These are phyloP conservation scores for Monosporozyma yasuniensis DNA, from an alignment of 805 yeast genomes.

Conservation along the genomic window DNA sequence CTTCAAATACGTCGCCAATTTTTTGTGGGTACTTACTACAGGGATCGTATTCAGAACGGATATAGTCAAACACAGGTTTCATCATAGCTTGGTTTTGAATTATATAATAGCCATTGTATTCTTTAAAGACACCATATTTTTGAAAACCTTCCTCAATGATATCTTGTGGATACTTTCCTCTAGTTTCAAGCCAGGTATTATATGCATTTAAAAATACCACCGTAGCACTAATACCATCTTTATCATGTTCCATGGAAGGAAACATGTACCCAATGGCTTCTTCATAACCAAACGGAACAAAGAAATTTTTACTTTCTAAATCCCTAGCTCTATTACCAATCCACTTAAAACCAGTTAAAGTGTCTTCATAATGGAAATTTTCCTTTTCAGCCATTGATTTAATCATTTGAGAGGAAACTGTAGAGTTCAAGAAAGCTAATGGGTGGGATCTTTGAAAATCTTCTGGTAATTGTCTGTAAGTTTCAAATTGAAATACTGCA, in stretches of 20 bases:
- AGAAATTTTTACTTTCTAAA: slow-evolving; percentile 50
- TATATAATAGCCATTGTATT: slow-evolving; percentile 78
- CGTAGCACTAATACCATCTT: slow-evolving; percentile 86
- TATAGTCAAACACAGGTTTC: slow-evolving; percentile 43
- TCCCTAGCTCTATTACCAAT: slow-evolving; percentile 83
- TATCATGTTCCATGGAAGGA: slow-evolving; percentile 63
- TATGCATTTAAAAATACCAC: slow-evolving; percentile 66
- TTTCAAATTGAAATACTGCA: slow-evolving; percentile 52
- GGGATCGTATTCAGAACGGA: slow-evolving; percentile 33
- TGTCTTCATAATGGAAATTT: slow-evolving; percentile 62
- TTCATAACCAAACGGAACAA: slow-evolving; percentile 85
- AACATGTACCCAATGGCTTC: slow-evolving; percentile 97
- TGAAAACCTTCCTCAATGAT: slow-evolving; percentile 50
- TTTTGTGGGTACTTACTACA: slow-evolving; percentile 33
- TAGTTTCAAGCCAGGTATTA: slow-evolving; percentile 35
- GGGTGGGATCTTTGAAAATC: slow-evolving; percentile 35
- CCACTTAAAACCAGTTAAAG: slow-evolving; percentile 96
- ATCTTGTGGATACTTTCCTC: slow-evolving; percentile 30
- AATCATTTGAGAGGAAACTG: slow-evolving; percentile 85
- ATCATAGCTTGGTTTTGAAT: slow-evolving; percentile 48
- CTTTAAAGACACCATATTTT: slow-evolving; percentile 73
- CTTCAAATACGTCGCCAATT: slow-evolving; percentile 47
- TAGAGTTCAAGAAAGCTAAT: slow-evolving; percentile 59
- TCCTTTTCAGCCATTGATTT: slow-evolving; percentile 52
- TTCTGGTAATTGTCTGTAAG: slow-evolving; percentile 15